phyloP scores from a whole-genome alignment of 768 basidiomycete species.

The Leucosporidium creatinivorum region DNA sequence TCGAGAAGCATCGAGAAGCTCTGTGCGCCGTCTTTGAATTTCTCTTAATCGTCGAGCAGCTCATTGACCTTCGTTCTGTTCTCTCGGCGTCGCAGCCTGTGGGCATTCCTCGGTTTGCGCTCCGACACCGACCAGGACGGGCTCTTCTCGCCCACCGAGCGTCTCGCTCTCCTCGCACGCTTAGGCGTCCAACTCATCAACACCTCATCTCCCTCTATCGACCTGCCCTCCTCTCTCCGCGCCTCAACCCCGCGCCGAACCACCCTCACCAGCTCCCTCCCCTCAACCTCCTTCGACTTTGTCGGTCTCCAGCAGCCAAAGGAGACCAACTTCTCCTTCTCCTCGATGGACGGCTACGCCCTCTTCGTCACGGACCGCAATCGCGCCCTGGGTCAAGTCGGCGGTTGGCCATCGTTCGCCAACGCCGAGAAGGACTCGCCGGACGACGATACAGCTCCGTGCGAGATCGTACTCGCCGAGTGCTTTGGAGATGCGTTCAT shows the following conservation, averaged over 20 bases:
- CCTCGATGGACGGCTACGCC: constrained; percentile 43
- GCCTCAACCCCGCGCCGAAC: too few species aligned
- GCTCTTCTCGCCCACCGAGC: constrained; percentile 20
- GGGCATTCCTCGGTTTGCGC: constrained; percentile 25
- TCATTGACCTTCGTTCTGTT: background rate
- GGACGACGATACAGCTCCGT: constrained; percentile 7
- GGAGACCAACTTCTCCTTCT: constrained; percentile 11
- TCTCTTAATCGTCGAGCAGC: too few species aligned
- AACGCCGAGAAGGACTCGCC: background rate
- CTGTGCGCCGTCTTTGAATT: background rate
- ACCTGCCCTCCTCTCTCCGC: background rate
- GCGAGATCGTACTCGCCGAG: constrained; percentile 30
- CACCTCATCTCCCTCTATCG: background rate
- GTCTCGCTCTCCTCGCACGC: constrained; percentile 9
- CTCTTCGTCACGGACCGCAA: constrained; percentile 29
- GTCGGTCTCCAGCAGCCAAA: constrained; percentile 24
- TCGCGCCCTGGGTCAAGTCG: background rate
- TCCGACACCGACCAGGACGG: constrained; percentile 7
- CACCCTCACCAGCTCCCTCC: background rate
- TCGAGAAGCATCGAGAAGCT: constrained; percentile 35
- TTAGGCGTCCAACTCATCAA: background rate
- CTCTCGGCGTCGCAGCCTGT: constrained; percentile 8
- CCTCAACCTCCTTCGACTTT: rapidly evolving
- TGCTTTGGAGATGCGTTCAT: constrained; percentile 36
- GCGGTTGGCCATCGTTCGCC: constrained; percentile 17